Evolutionary conservation across 2,329 filamentous ascomycete species (phyloP).

Genomic region (Phyllosticta citrichinensis): DNA sequence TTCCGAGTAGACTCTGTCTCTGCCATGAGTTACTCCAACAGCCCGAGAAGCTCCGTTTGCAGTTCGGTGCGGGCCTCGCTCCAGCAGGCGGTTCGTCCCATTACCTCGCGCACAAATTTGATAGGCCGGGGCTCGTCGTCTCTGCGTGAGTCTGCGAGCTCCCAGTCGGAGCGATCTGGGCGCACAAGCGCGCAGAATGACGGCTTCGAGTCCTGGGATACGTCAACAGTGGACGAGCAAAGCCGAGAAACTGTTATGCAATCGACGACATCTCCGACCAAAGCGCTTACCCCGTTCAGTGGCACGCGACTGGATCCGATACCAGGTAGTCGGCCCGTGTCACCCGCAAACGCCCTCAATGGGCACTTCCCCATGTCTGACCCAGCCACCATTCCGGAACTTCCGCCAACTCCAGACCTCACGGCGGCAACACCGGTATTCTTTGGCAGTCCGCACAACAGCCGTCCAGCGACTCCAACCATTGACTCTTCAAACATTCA

Average conservation of each 20-base stretch:
- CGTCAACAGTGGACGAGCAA: constrained; percentile 54
- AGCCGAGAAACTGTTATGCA: constrained; percentile 49
- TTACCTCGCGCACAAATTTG: constrained; percentile 27
- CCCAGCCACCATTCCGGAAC: constrained; percentile 5
- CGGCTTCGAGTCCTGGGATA: constrained; percentile 68
- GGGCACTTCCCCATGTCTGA: constrained; percentile 28
- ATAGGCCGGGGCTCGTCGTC: constrained; percentile 22
- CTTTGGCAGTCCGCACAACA: constrained; percentile 18
- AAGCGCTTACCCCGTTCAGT: constrained; percentile 28
- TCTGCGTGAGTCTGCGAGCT: constrained; percentile 22
- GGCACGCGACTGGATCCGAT: constrained; percentile 59
- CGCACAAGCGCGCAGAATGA: constrained; percentile 28
- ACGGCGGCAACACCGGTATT: constrained; percentile 1
- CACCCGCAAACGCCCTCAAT: constrained; percentile 52
- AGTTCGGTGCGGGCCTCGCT: constrained; percentile 27
- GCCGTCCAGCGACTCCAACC: constrained; percentile 29
- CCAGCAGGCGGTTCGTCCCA: constrained; percentile 28
- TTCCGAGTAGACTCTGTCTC: constrained; percentile 15
- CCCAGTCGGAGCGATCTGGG: constrained; percentile 22
- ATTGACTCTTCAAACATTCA: constrained; percentile 61
- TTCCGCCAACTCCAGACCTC: background rate
- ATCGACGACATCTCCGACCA: constrained; percentile 28
- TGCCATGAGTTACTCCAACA: constrained; percentile 26
- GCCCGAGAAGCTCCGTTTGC: constrained; percentile 24
- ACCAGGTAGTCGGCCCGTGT: constrained; percentile 55